Evolutionary conservation across 257 asterid genomes (phyloP).

Genomic region (Handroanthus guayacan): DNA sequence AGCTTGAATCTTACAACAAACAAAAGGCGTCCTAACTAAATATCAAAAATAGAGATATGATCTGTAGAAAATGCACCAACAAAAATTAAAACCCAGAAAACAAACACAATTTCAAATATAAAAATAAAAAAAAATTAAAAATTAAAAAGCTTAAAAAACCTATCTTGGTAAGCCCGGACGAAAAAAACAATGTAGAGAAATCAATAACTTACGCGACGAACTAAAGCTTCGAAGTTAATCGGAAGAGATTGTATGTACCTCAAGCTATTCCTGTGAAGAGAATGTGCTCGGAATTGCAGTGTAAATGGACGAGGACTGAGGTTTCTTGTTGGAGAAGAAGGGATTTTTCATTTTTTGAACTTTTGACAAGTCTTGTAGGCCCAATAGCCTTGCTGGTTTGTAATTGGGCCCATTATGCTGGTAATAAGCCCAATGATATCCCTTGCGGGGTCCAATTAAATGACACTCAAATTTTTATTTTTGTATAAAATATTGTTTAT

Average conservation of each 20-base stretch:
- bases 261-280: background rate
- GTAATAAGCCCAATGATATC: background rate
- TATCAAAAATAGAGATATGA: conserved; percentile 20
- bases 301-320: background rate
- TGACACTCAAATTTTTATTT: background rate
- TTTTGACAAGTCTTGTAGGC: background rate
- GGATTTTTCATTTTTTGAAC: background rate
- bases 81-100: background rate
- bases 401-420: background rate
- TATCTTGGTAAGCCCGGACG: background rate
- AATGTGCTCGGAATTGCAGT: conserved; percentile 20
- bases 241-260: background rate
- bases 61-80: conserved; percentile 8
- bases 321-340: conserved; percentile 41
- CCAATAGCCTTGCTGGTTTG: background rate
- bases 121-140: too few species aligned
- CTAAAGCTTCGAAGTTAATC: background rate
- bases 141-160: background rate
- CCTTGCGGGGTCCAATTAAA: background rate
- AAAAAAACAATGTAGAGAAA: background rate
- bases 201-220: background rate
- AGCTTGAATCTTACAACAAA: background rate
- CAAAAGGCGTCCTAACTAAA: background rate
- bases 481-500: too few species aligned
- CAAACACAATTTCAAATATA: background rate